These are phyloP conservation scores for Cornus suecica DNA, from an alignment of 148 eudicot genomes.

Conservation along the genomic window DNA sequence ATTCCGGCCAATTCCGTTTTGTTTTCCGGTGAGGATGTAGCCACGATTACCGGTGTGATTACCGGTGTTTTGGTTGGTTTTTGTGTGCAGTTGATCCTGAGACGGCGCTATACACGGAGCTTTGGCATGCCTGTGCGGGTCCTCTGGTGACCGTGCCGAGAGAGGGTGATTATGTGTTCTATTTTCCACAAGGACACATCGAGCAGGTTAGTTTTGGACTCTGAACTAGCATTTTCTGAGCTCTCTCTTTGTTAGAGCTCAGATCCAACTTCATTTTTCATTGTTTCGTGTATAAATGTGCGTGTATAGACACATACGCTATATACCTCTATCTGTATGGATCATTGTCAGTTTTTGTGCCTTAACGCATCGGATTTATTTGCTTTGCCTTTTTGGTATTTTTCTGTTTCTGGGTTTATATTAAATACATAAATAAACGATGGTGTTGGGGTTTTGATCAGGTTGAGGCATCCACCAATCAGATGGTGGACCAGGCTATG, in stretches of 20 bases:
- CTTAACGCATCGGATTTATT: not conserved
- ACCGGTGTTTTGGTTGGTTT: not conserved
- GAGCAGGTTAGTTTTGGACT: conserved; percentile 67
- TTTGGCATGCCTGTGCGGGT: conserved; percentile 97
- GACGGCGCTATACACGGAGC: conserved; percentile 73
- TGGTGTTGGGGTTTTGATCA: conserved; percentile 24
- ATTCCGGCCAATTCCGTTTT: conserved; percentile 6
- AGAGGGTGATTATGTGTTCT: conserved; percentile 64
- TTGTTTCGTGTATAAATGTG: not conserved
- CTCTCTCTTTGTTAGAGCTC: not conserved
- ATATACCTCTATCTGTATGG: too few relatives aligned
- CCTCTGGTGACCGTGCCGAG: conserved; percentile 93
- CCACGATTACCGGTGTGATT: conserved; percentile 1
- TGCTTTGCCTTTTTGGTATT: not conserved
- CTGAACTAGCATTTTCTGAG: not conserved
- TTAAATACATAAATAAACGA: not conserved
- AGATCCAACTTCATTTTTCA: not conserved
- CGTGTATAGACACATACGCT: not conserved
- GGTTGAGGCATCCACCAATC: conserved; percentile 96
- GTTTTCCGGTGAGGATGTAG: not conserved
- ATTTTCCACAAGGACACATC: conserved; percentile 98
- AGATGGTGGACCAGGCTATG: conserved; percentile 89
- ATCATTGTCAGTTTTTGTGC: not conserved
- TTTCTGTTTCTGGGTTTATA: not conserved
- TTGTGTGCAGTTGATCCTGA: conserved; percentile 61